phyloP scores from a whole-genome alignment of 768 basidiomycete genomes.

The Lepiota venenata region DNA sequence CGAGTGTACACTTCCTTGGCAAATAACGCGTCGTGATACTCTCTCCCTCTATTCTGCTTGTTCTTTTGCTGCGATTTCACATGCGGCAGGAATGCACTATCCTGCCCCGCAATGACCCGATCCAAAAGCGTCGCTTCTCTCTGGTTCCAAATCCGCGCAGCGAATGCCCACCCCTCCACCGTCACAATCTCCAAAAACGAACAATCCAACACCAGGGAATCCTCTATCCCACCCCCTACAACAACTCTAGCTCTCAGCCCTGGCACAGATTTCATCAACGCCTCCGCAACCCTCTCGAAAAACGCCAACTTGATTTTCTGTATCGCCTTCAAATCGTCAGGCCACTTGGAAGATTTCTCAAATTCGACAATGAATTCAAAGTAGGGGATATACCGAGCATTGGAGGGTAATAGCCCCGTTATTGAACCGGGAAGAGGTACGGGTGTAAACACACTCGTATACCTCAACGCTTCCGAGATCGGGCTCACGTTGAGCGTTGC shows the following conservation, averaged over 20 bases:
- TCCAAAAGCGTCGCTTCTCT: constrained; percentile 80
- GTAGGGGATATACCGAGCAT: constrained; percentile 62
- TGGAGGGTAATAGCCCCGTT: constrained; percentile 46
- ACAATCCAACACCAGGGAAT: constrained; percentile 59
- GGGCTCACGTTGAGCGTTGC: constrained; percentile 75
- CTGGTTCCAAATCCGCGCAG: constrained; percentile 81
- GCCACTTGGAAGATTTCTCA: constrained; percentile 92
- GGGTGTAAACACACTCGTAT: constrained; percentile 82
- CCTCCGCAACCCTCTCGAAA: constrained; percentile 73
- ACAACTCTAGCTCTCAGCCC: constrained; percentile 59
- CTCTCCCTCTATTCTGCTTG: constrained; percentile 37
- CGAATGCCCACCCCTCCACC: constrained; percentile 84
- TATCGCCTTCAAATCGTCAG: constrained; percentile 88
- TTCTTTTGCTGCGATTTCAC: constrained; percentile 28
- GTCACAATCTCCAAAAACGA: constrained; percentile 75
- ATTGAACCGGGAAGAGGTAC: constrained; percentile 60
- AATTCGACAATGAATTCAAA: constrained; percentile 84
- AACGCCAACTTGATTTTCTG: constrained; percentile 95
- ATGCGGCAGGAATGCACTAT: constrained; percentile 31
- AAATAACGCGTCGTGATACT: constrained; percentile 52
- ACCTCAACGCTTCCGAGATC: constrained; percentile 69
- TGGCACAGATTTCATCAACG: constrained; percentile 49
- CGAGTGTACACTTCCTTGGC: constrained; percentile 59
- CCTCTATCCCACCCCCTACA: constrained; percentile 42
- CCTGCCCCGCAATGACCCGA: constrained; percentile 51